Base-by-base conservation (phyloP, 345 rosid genomes). In the Hibiscus trionum region DNA sequence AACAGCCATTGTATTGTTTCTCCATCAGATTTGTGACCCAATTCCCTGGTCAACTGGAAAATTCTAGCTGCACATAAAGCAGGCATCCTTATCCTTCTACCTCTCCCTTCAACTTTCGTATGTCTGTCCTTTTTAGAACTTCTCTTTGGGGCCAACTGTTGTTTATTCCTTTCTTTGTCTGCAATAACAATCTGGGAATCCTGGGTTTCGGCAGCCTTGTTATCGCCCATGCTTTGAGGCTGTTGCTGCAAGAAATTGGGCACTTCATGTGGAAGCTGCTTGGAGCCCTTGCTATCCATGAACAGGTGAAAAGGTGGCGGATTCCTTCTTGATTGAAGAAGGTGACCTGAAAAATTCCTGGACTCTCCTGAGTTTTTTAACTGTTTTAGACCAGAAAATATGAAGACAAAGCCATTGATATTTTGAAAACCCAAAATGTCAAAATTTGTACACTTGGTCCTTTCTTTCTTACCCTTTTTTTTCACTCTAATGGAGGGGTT, bases 21-120 rank as follows among this genome's bases (percentile, higher is more conserved):
- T 3, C 98, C 98, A 73, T 91, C 98, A 3, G 98, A 93, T 87
- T 93, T 93, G 72, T 91, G 98, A 75, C 93, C 98, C 84, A 93
- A 84, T 85, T 93, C 98, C 64, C 98, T 87, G 60, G 98, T 93
- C 80, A 93, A 84, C 66, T 93, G 98, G 57, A 91, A 93, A 73
- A 93, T 93, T 87, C 98, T 85, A 29, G 97, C 97, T 0, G 97
- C 97, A 75, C 98, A 91, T 15, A 93, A 82, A 21, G 97, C 98
- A 21, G 98, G 98, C 97, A 93, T 93, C 93, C 98, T 83, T 65
- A 93, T 93, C 74, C 97, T 86, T 33, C 97, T 79, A 17, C 98
- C 98, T 71, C 98, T 77, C 2, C 98, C 98, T 82, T 93, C 98
- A n/a, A 93, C 97, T 76, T 93, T 93, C 55, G 91, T 93, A 80